Evolutionary conservation across 179 eudicot genomes (phyloP), one percentile per base, ranked within the genome.

Genomic region (Nepenthes alata): DNA sequence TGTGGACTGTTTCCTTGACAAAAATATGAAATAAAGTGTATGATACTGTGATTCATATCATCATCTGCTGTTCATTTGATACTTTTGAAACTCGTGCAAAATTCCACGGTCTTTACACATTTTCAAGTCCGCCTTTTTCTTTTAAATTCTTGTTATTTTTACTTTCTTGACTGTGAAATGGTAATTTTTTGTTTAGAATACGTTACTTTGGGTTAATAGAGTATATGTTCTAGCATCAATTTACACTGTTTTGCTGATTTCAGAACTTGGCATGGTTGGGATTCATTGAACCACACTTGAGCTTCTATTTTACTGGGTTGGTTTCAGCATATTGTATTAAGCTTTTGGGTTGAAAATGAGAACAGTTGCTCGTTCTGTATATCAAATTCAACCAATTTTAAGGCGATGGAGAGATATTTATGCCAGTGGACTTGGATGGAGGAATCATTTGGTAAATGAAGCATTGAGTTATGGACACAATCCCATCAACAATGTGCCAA

Each of bases 271-370:
- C 47, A 51, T 74, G 52, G 39, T 61, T 59, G 63, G 39, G 61
- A 62, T 58, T 35, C 54, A 64, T 56, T 74, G 68, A 72, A 50
- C 78, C 67, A 60, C 52, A 58, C 57, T 61, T 60, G 73, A 57
- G 62, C 56, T 66, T 64, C 16, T 44, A 49, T 55, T 7, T 7
- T 41, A 41, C 45, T 41, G 8, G 45, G 45, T 4, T 41, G 45
- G 5, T 41, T 41, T 41, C 8, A 41, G 45, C 45, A 41, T 25
- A 41, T 41, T 4, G 70, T 59, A 52, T 52, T 16, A 5, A 52
- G 55, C 11, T 5, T 11, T 52, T 52, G 15, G 13, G 16, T 52
- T 52, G 55, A 52, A 69, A 60, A 87, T 89, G 95, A 80, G 89
- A 66, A 55, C 58, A 15, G 47, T 81, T 62, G 61, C 77, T 59